Percentiles rank a stretch among this genome's conserved stretches.
phyloP scores from a whole-genome alignment of 2,329 filamentous ascomycete species.

The Xylariales sp. region DNA sequence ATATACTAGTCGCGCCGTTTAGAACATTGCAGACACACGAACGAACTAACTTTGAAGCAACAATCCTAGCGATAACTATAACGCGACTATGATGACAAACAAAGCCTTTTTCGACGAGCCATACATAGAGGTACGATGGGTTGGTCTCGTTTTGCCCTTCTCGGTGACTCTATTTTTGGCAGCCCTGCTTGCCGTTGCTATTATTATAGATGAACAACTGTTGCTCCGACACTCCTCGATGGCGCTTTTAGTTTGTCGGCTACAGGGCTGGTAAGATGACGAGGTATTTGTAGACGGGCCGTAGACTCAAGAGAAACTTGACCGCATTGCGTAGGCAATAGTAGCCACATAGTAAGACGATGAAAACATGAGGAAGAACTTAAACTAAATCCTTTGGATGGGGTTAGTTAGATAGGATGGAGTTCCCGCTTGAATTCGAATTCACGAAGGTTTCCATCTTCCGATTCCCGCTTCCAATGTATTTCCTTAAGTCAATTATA shows the following conservation, averaged over 20 bases:
- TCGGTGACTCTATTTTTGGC: slow-evolving; percentile 29
- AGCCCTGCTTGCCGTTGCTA: slow-evolving; percentile 31
- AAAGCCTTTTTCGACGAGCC: slow-evolving; percentile 36
- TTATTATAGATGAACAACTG: slow-evolving; percentile 33
- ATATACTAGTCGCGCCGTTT: slow-evolving; percentile 28
- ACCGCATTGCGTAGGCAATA: slow-evolving; percentile 31
- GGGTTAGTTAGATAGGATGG: too few species aligned
- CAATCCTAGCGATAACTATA: slow-evolving; percentile 37
- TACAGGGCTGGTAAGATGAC: slow-evolving; percentile 35
- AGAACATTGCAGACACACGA: slow-evolving; percentile 29
- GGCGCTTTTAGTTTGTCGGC: slow-evolving; percentile 27
- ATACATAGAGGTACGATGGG: slow-evolving; percentile 39
- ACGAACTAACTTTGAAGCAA: slow-evolving; percentile 33
- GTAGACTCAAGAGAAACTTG: slow-evolving; percentile 33
- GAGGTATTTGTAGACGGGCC: slow-evolving; percentile 30
- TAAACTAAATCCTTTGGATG: too few species aligned
- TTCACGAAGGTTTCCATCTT: too few species aligned
- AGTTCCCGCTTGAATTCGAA: too few species aligned
- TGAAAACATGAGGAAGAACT: slow-evolving; percentile 15
- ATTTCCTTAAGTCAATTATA: too few species aligned
- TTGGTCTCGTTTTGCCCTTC: slow-evolving; percentile 38
- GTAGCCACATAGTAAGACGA: slow-evolving; percentile 27
- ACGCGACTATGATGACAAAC: slow-evolving; percentile 24
- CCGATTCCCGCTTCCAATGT: too few species aligned
- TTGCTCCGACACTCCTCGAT: slow-evolving; percentile 38